phyloP scores from a whole-genome alignment of 2,329 filamentous ascomycete species.

The Trichophyton mentagrophytes region DNA sequence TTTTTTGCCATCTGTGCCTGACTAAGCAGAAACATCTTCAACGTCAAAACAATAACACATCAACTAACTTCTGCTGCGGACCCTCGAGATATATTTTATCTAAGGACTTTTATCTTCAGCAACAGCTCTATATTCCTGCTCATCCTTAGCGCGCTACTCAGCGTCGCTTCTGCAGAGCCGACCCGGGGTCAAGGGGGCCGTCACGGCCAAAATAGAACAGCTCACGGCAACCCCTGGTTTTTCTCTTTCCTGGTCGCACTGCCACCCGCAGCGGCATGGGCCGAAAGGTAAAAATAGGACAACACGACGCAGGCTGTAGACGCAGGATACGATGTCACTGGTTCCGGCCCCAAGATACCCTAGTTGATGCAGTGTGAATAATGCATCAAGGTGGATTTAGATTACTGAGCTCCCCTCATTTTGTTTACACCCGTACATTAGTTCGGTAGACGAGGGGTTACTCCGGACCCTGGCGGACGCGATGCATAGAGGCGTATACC shows the following conservation, averaged over 20 bases:
- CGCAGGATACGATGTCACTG: background rate
- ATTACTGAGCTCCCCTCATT: background rate
- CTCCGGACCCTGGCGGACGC: background rate
- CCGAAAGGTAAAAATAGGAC: slow-evolving; percentile 3
- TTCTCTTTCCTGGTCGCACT: background rate
- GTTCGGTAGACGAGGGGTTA: background rate
- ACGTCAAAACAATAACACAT: too few species aligned
- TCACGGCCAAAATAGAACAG: slow-evolving; percentile 1
- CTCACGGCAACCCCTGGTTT: background rate
- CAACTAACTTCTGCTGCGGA: too few species aligned
- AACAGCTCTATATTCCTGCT: too few species aligned
- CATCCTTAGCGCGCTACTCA: background rate
- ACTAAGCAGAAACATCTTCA: background rate
- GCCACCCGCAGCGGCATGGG: slow-evolving; percentile 3
- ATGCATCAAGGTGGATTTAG: background rate
- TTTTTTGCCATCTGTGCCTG: background rate
- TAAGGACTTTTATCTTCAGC: background rate
- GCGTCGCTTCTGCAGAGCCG: background rate
- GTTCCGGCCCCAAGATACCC: background rate
- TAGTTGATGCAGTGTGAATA: background rate
- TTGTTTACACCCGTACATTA: background rate
- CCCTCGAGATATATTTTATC: background rate
- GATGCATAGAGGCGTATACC: background rate
- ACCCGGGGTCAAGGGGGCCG: background rate
- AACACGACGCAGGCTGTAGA: background rate